Conservation (phyloP, 768 basidiomycete genomes). For the Rhodocollybia butyracea region DNA sequence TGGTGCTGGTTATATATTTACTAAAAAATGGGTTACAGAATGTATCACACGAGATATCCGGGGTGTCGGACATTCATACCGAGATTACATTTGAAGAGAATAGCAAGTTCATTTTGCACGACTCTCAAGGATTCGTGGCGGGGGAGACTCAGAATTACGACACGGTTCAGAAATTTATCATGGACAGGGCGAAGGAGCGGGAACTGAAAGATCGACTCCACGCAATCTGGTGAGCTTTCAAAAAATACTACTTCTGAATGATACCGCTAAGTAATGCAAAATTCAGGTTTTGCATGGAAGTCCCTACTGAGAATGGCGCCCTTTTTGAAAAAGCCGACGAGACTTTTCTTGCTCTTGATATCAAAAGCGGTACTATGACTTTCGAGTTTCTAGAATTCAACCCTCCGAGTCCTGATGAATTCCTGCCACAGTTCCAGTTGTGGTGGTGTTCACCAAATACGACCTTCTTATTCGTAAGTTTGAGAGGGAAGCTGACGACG, state of each 20-base stretch:
- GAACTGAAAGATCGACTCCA: conserved; percentile 18
- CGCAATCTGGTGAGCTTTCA: conserved; percentile 22
- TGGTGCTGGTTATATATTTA: too few species aligned
- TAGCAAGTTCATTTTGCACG: conserved; percentile 19
- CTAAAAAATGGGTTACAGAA: too few species aligned
- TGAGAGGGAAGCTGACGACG: too few species aligned
- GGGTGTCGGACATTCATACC: conserved; percentile 19
- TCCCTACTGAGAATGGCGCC: conserved; percentile 21
- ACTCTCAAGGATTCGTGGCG: too few species aligned
- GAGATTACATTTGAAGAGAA: conserved; percentile 22
- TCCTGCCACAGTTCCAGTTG: too few species aligned
- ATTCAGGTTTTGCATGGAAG: conserved; percentile 27
- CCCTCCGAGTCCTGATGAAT: too few species aligned
- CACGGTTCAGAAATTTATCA: conserved; percentile 21
- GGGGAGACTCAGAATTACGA: too few species aligned
- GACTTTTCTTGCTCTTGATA: conserved; percentile 19
- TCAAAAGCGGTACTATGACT: too few species aligned
- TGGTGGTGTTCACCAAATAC: too few species aligned
- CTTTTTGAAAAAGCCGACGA: conserved; percentile 24
- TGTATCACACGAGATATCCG: conserved; percentile 15
- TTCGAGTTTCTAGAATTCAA: too few species aligned
- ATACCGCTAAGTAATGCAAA: neutral
- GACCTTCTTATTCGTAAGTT: too few species aligned
- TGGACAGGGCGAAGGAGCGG: conserved; percentile 7
- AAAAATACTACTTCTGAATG: neutral